Evolutionary conservation across 306 rosid species (phyloP).

Genomic region (Medicago lupulina): DNA sequence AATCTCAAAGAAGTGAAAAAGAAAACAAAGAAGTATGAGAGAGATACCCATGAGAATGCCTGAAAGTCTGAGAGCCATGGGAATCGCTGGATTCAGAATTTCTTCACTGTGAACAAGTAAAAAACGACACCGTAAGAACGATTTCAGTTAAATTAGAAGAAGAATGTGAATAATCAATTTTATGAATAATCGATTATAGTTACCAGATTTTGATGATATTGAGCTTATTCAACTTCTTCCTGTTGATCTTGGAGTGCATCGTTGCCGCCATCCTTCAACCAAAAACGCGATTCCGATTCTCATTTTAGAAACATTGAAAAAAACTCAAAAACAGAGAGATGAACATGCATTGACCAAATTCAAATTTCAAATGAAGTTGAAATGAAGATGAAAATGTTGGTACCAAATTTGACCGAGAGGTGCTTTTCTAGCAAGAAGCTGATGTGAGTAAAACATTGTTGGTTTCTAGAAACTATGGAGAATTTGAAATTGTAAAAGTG

Average conservation of each 20-base stretch:
- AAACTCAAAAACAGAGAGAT: background rate
- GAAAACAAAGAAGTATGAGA: background rate
- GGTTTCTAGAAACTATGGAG: background rate
- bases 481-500: no score
- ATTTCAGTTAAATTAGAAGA: background rate
- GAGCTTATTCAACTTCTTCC: constrained; percentile 70
- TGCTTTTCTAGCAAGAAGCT: constrained; percentile 85
- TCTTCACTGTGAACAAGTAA: constrained; percentile 65
- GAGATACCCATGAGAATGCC: constrained; percentile 91
- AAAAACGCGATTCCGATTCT: background rate
- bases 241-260: constrained; percentile 65
- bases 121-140: constrained; percentile 14
- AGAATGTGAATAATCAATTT: background rate
- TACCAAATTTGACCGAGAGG: constrained; percentile 92
- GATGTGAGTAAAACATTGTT: constrained; percentile 83
- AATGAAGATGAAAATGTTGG: background rate
- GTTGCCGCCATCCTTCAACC: constrained; percentile 52
- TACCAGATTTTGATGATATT: constrained; percentile 83
- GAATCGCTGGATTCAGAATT: constrained; percentile 85
- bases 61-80: constrained; percentile 93
- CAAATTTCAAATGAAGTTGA: background rate
- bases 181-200: background rate
- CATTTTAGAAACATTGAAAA: background rate
- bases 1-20: background rate
- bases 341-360: no score